These are phyloP conservation scores for Selenicereus undatus DNA, from an alignment of 148 eudicot genomes.

Conservation along the genomic window DNA sequence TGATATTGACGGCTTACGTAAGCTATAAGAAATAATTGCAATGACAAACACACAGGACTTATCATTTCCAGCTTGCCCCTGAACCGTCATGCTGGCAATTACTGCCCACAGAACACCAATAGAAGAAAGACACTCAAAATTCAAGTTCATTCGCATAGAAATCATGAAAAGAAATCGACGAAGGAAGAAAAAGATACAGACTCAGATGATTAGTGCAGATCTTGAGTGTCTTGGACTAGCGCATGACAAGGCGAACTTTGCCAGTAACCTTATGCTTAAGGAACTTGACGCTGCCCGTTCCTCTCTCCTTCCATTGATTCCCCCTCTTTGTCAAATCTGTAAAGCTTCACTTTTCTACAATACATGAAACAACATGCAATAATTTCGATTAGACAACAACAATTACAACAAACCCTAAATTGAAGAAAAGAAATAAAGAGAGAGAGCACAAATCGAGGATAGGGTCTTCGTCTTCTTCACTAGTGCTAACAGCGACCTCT, in stretches of 20 bases:
- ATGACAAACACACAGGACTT: conserved; percentile 97
- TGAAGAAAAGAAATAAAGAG: not conserved
- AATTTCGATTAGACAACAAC: not conserved
- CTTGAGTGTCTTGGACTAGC: conserved; percentile 82
- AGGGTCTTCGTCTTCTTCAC: conserved; percentile 74
- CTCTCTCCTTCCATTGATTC: conserved; percentile 93
- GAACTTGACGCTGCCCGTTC: conserved; percentile 75
- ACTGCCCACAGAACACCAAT: conserved; percentile 34
- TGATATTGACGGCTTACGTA: no score
- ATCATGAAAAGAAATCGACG: not conserved
- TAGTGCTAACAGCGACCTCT: conserved; percentile 66
- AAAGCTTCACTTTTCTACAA: conserved; percentile 64
- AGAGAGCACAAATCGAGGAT: conserved; percentile 59
- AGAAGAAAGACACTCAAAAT: not conserved
- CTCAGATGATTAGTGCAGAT: conserved; percentile 93
- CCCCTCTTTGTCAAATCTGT: conserved; percentile 92
- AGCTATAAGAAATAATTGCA: no score
- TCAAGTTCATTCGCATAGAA: not conserved
- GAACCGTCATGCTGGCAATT: conserved; percentile 63
- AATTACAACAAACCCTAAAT: conserved; percentile 15
- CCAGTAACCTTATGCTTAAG: conserved; percentile 77
- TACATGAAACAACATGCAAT: not conserved
- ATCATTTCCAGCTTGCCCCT: conserved; percentile 92
- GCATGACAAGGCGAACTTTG: conserved; percentile 82
- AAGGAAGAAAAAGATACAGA: conserved; percentile 20